These are phyloP conservation scores for Rhodosorus marinus DNA, from an alignment of 23 red algal species.

Conservation along the genomic window DNA sequence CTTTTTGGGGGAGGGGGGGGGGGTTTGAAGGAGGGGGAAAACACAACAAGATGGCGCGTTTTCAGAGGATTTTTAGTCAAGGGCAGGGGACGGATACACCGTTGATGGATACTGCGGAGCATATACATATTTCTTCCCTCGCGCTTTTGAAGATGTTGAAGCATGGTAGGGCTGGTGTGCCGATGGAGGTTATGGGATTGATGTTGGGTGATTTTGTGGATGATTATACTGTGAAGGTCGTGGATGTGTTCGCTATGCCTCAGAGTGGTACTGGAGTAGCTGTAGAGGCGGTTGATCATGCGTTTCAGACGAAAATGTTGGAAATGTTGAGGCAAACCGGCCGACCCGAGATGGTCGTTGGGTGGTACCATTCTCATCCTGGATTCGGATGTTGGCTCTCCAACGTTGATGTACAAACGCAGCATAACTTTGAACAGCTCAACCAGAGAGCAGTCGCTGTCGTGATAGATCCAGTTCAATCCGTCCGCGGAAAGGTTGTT, in stretches of 20 bases:
- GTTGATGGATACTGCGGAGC: conserved; percentile 80
- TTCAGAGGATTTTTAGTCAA: no score
- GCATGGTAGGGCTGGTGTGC: conserved; percentile 92
- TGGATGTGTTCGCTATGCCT: conserved; percentile 99
- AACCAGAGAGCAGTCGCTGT: conserved; percentile 87
- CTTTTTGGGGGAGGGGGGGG: no score
- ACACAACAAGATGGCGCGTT: no score
- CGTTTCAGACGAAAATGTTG: conserved; percentile 96
- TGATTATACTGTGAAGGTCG: conserved; percentile 95
- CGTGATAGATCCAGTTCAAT: conserved; percentile 96
- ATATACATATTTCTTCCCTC: conserved; percentile 89
- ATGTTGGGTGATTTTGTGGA: conserved; percentile 98
- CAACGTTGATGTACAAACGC: conserved; percentile 94
- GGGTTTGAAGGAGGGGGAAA: no score
- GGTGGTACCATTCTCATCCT: conserved; percentile 97
- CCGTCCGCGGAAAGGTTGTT: conserved; percentile 94
- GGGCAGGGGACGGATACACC: conserved; percentile 53
- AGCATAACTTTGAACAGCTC: conserved; percentile 94
- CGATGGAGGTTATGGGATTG: conserved; percentile 99
- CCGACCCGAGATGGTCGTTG: conserved; percentile 87
- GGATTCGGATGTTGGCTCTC: conserved; percentile 99
- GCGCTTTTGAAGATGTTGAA: conserved; percentile 99
- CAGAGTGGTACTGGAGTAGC: conserved; percentile 90
- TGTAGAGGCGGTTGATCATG: conserved; percentile 91
- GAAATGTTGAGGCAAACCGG: conserved; percentile 97